Percentiles rank a stretch among this genome's conserved stretches.
These are phyloP conservation scores for Tulasnella sp. DNA, from an alignment of 768 basidiomycete genomes.

Conservation along the genomic window DNA sequence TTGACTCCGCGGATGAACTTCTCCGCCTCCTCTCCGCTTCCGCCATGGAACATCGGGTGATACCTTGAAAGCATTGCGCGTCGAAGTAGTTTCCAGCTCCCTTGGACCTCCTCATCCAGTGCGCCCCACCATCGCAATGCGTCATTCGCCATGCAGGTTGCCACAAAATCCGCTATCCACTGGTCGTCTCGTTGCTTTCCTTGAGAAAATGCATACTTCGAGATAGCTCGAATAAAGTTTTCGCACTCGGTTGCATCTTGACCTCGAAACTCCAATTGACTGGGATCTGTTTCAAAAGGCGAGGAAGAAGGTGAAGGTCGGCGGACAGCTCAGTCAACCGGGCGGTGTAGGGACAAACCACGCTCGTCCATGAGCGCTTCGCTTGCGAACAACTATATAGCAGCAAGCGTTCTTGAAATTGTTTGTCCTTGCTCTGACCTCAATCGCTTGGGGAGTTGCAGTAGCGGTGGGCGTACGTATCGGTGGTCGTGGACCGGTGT, in stretches of 20 bases:
- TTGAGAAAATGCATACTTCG: background rate
- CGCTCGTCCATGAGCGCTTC: background rate
- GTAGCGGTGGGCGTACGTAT: too few species aligned
- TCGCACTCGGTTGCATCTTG: background rate
- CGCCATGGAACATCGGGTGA: background rate
- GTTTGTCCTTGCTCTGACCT: too few species aligned
- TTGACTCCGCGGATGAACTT: background rate
- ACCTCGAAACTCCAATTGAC: background rate
- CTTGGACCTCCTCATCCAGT: background rate
- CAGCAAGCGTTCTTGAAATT: too few species aligned
- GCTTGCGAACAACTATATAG: too few species aligned
- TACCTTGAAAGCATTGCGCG: background rate
- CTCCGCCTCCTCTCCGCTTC: background rate
- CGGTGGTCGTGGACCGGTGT: too few species aligned
- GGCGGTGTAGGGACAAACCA: too few species aligned
- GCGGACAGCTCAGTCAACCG: too few species aligned
- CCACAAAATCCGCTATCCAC: background rate
- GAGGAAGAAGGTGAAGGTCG: too few species aligned
- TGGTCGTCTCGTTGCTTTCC: constrained; percentile 6
- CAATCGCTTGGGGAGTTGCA: too few species aligned
- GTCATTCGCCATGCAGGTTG: background rate
- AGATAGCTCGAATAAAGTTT: background rate
- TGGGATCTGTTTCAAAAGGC: background rate
- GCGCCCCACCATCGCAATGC: background rate
- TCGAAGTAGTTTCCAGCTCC: background rate